A percentile compares a stretch with the other conserved stretches of the same genome.
phyloP scores from a whole-genome alignment of 164 flowering plant genomes.

The Litsea cubeba region DNA sequence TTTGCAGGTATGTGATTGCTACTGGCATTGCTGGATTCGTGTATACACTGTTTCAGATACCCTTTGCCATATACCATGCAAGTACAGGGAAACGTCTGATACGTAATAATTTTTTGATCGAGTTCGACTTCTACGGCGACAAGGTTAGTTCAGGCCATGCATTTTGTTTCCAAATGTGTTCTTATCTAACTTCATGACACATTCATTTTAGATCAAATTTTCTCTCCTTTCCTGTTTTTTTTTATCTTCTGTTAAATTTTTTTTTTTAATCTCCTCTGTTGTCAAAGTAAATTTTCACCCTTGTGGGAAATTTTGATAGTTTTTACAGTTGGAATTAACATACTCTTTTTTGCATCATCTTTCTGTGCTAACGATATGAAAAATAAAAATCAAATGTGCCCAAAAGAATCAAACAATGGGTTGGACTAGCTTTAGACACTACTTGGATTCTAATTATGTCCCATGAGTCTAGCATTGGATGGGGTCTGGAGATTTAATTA shows the following conservation, averaged over 20 bases:
- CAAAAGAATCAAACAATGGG: background rate
- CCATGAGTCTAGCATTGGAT: background rate
- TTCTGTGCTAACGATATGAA: too few species aligned
- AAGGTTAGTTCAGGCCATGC: constrained; percentile 23
- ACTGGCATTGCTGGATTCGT: constrained; percentile 23
- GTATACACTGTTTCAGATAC: constrained; percentile 35
- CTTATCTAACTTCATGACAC: background rate
- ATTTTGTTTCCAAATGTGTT: background rate
- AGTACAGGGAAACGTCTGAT: constrained; percentile 31
- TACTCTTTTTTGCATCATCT: too few species aligned
- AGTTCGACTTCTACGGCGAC: constrained; percentile 44
- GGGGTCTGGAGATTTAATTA: background rate
- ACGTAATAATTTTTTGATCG: constrained; percentile 17
- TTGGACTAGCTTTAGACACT: background rate
- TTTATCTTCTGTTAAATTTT: too few species aligned
- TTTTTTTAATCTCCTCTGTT: too few species aligned
- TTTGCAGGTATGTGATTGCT: constrained; percentile 31
- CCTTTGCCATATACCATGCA: constrained; percentile 35
- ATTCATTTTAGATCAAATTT: background rate
- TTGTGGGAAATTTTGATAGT: too few species aligned
- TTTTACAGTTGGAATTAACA: too few species aligned
- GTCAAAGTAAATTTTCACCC: background rate
- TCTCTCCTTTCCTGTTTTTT: too few species aligned
- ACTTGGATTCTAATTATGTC: background rate
- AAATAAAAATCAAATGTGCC: too few species aligned